Base-by-base conservation (phyloP, 192 early-diverging fungal genomes). In the Coemansia furcata region DNA sequence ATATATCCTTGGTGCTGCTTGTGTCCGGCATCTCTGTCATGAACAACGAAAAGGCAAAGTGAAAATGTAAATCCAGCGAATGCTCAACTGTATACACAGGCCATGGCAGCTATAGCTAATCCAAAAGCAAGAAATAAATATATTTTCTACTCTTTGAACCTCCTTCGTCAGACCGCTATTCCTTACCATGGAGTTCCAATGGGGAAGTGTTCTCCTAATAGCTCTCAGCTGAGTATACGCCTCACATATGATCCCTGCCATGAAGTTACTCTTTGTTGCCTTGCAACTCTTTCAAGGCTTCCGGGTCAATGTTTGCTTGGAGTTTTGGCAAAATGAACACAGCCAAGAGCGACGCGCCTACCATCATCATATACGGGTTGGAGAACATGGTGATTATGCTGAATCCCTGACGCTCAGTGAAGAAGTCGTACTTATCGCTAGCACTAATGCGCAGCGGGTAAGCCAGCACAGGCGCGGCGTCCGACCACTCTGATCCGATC, bases 291-390 rank as follows among this genome's bases (percentile, higher is more conserved):
- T 87, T 81, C 60, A 85, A 46, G 26, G 74, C 71, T 64, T 88
- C 87, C 3, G 85, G 87, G 33, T 89, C 87, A 64, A 90, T 71
- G 65, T 84, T 82, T 1, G 83, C 82, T 68, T 86, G 85, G 52
- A 91, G 66, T 67, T 87, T 87, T 44, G 89, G 89, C 74, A 91
- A 38, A 43, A 86, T 68, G 68, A 89, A 88, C 26, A 91, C 73
- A n/a, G 86, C 64, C 6, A 77, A 38, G 40, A 91, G 69, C 36
- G 85, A 85, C 29, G 80, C 80, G 30, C 85, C 86, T 55, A 86
- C 84, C 88, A 91, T 89, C 59, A 91, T 66, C 66, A 91, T 82
- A 72, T 89, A 89, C 11, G 89, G 89, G 63, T 89, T 91, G 0
- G 79, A 74, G 61, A 91, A 83, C 74, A 91, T 77, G 15, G 83